A percentile compares a stretch with the other conserved stretches of the same genome.
These are phyloP conservation scores for Gelatoporia subvermispora DNA, from an alignment of 768 basidiomycete species.

Conservation along the genomic window DNA sequence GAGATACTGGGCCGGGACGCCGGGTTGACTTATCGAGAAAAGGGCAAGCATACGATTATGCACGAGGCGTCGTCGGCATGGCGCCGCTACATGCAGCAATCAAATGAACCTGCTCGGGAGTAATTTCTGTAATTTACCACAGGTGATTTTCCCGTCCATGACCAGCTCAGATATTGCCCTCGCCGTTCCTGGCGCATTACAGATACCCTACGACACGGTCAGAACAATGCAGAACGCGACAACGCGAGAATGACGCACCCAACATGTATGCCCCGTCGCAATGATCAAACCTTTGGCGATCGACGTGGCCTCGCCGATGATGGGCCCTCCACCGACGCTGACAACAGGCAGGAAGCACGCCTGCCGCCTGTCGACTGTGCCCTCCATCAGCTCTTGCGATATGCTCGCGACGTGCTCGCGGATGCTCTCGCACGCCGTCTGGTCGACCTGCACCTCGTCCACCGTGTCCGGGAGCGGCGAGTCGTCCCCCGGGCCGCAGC, in stretches of 20 bases:
- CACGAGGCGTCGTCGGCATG: too few species aligned
- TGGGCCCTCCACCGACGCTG: conserved; percentile 54
- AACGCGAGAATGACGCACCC: conserved; percentile 42
- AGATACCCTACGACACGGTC: conserved; percentile 52
- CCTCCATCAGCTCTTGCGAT: conserved; percentile 51
- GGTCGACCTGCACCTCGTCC: conserved; percentile 64
- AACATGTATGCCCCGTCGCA: conserved; percentile 76
- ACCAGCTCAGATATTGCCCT: conserved; percentile 66
- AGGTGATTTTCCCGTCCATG: conserved; percentile 58
- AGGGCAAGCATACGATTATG: too few species aligned
- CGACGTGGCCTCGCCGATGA: conserved; percentile 57
- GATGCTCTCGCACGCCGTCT: conserved; percentile 50
- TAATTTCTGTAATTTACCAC: conserved; percentile 48
- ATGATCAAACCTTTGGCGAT: conserved; percentile 63
- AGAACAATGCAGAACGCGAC: not conserved
- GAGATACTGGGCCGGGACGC: too few species aligned
- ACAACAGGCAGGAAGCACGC: conserved; percentile 80
- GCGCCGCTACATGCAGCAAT: not conserved
- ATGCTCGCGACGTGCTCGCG: conserved; percentile 55
- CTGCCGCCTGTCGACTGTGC: conserved; percentile 48
- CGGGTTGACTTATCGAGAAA: too few species aligned
- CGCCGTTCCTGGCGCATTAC: conserved; percentile 82
- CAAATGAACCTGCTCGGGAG: conserved; percentile 28
- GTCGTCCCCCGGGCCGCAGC: conserved; percentile 77
- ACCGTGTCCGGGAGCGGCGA: conserved; percentile 63